Base-by-base conservation (phyloP, 2,329 filamentous ascomycete species). In the Fusarium kyushuense region DNA sequence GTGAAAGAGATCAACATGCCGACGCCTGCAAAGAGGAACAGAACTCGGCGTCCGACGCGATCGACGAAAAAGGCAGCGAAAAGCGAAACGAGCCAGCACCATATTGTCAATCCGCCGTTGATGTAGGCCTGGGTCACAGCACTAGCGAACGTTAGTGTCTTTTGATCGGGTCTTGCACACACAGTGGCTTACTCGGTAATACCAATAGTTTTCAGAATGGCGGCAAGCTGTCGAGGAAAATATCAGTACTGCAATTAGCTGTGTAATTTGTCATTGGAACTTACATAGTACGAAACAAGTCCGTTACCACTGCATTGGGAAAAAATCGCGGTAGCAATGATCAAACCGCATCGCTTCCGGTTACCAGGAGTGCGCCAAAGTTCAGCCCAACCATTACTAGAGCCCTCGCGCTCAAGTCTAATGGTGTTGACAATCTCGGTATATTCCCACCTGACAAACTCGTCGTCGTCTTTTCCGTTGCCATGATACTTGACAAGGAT, bases 1-100 rank as follows among this genome's bases (percentile, higher is more conserved):
- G 49, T 70, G 40, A 74, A 74, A 3, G 70, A 62, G 16, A 74
- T 58, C 4, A 74, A 61, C 71, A 74, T 74, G 8, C 72, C 71
- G 0, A 74, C 61, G 0, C 46, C 71, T 1, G 72, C 69, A 7
- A 74, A 68, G 3, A 74, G 61, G 35, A 74, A 74, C 1, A 74
- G 58, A 13, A 71, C 41, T 17, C 72, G 27, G 10, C 71, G 58
- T 35, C 72, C 72, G 5, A 74, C 61, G 10, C 65, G 61, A 19
- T 74, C 71, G 27, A 74, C 71, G 14, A 74, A 71, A 36, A 74
- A 74, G 29, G 71, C 71, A 40, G 70, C 52, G 19, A 52, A 40
- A 8, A 74, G 65, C 8, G 72, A 69, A 4, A 74, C 66, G 1
- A 74, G 56, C 65, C 65, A 74, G 45, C 63, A 72, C 70, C 70